Evolutionary conservation across 768 basidiomycete genomes (phyloP).

Genomic region (Boletellus ananas): DNA sequence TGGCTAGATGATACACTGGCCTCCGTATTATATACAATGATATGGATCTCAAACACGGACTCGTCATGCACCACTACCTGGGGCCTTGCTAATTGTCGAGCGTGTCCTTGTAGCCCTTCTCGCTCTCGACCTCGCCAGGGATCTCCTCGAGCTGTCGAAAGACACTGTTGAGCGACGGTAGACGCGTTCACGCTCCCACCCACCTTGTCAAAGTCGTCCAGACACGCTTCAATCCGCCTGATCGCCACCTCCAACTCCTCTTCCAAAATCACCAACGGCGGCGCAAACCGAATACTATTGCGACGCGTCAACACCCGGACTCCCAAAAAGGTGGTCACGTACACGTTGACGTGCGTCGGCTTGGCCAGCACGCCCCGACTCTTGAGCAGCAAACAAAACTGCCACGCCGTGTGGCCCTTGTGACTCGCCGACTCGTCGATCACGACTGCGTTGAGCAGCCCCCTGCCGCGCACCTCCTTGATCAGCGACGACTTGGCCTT

Average conservation of each 20-base stretch:
- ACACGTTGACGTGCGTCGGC: slow-evolving; percentile 95
- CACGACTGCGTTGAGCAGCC: slow-evolving; percentile 89
- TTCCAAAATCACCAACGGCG: slow-evolving; percentile 92
- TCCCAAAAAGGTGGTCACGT: slow-evolving; percentile 29
- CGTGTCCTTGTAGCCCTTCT: slow-evolving; percentile 50
- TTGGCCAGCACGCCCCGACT: slow-evolving; percentile 90
- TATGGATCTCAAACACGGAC: not conserved
- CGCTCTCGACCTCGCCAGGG: slow-evolving; percentile 60
- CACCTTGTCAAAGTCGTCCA: slow-evolving; percentile 79
- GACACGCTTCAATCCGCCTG: slow-evolving; percentile 67
- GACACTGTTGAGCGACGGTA: not conserved
- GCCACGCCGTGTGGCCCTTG: slow-evolving; percentile 89
- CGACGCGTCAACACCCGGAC: not conserved
- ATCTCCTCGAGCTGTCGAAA: slow-evolving; percentile 48
- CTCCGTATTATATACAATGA: not conserved
- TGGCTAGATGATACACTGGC: slow-evolving; percentile 3
- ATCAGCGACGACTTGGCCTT: slow-evolving; percentile 60
- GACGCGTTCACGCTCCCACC: slow-evolving; percentile 14
- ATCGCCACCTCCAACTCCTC: slow-evolving; percentile 75
- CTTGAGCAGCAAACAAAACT: slow-evolving; percentile 90
- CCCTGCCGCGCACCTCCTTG: slow-evolving; percentile 76
- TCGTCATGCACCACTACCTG: too few relatives aligned
- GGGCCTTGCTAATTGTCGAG: slow-evolving; percentile 18
- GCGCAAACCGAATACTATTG: slow-evolving; percentile 88
- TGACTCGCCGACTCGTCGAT: slow-evolving; percentile 79